Percentiles rank a stretch among this genome's conserved stretches.
Evolutionary conservation across 495 filamentous ascomycete genomes (phyloP).

Genomic region (Amniculicola lignicola): DNA sequence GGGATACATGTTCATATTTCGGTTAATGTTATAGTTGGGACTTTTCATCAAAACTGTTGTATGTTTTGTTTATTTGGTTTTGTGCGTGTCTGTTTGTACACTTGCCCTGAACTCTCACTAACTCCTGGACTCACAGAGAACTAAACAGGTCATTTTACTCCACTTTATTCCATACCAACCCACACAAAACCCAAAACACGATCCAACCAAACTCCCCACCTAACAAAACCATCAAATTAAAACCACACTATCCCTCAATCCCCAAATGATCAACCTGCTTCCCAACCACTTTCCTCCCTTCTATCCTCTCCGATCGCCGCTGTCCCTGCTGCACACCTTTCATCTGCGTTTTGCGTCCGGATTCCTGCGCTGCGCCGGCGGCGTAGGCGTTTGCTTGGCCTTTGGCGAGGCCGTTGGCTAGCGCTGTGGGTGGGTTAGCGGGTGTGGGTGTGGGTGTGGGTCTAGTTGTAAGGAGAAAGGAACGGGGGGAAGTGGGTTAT

Average conservation of each 20-base stretch:
- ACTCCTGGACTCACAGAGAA: too few species aligned
- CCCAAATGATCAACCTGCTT: slow-evolving; percentile 30
- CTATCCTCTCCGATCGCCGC: slow-evolving; percentile 1
- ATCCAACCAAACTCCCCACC: too few species aligned
- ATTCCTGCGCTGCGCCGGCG: not conserved
- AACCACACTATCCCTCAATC: slow-evolving; percentile 27
- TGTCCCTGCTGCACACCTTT: slow-evolving; percentile 5
- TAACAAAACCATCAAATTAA: too few species aligned
- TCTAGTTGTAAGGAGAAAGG: not conserved
- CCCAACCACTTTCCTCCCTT: slow-evolving; percentile 15
- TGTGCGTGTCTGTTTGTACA: too few species aligned
- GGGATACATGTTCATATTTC: too few species aligned
- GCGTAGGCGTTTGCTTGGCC: slow-evolving; percentile 18
- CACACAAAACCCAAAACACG: too few species aligned
- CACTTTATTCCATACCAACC: too few species aligned
- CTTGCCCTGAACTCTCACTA: too few species aligned
- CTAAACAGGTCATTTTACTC: too few species aligned
- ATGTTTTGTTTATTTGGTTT: too few species aligned
- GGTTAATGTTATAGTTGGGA: too few species aligned
- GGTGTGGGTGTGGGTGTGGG: not conserved
- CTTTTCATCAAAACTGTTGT: too few species aligned
- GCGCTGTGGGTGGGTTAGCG: not conserved
- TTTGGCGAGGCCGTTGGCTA: not conserved
- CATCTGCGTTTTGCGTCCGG: slow-evolving; percentile 6
- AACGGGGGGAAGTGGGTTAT: not conserved